Evolutionary conservation across 2,329 filamentous ascomycete species (phyloP), one percentile per base, ranked within the genome.

Genomic region (Nothomitra cinnamomea): DNA sequence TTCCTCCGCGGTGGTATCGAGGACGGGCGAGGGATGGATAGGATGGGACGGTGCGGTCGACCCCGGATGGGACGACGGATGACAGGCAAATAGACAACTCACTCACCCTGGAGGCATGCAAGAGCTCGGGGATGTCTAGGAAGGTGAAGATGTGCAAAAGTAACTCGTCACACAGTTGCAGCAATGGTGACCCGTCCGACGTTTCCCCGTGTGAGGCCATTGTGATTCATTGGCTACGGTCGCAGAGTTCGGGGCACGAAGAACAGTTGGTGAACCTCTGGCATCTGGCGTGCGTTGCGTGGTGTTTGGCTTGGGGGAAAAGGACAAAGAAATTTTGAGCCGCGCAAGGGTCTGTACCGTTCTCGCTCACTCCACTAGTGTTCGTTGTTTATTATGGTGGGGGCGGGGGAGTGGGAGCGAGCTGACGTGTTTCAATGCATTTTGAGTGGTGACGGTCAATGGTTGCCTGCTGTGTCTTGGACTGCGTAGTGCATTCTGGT

Each of bases 101-200:
- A 45, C 54, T 38, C 48, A 56, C 54, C 42, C 54, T 54, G 19
- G 54, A 56, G 35, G 32, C 49, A 40, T 36, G 38, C 24, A 56
- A 38, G 17, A 56, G 52, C 15, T 56, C 54, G 22, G 54, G 52
- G 19, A 56, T 42, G 17, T 56, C 54, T 19, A 54, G 41, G 45
- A 54, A 56, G 13, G 52, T 25, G 41, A 56, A 43, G 36, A 56
- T 51, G 24, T 54, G 51, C 21, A 56, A 43, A 17, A 56, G 28
- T 19, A 56, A 43, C 54, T 56, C 54, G 45, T 56, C 54, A 40
- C 52, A 56, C 36, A 56, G 35, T 24, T 45, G 19, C 13, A 55
- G 51, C 45, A 35, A 35, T 17, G 45, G 28, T 32, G 28, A 32
- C 28, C 10, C 19, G 45, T n/a, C 36, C 49, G 36, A 32, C 13